Conservation (phyloP, 2,329 filamentous ascomycete genomes). For the Aspergillus neotritici region DNA sequence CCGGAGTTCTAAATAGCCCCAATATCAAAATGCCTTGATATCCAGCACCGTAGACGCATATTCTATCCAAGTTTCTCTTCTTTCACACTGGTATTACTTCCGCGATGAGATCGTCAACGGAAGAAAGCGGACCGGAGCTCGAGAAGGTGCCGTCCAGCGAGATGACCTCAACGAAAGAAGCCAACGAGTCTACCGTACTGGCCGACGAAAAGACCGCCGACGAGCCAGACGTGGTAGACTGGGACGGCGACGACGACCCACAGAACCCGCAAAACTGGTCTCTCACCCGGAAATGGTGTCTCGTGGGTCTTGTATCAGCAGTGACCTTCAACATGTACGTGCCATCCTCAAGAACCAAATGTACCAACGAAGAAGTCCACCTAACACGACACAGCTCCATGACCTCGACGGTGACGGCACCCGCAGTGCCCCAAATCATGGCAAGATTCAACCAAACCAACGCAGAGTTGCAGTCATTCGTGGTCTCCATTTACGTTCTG, state of each 20-base stretch:
- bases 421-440: slow-evolving; percentile 35
- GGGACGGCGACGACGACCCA: slow-evolving; percentile 53
- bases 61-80: too few relatives aligned
- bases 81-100: too few relatives aligned
- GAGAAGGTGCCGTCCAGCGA: not conserved
- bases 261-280: slow-evolving; percentile 57
- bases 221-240: slow-evolving; percentile 50
- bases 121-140: not conserved
- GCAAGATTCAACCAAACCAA: slow-evolving; percentile 41
- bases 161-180: not conserved
- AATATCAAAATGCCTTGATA: too few relatives aligned
- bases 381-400: slow-evolving; percentile 12
- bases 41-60: too few relatives aligned
- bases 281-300: slow-evolving; percentile 33
- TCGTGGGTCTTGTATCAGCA: not conserved
- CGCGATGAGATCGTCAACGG: too few relatives aligned
- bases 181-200: not conserved
- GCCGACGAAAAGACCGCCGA: not conserved
- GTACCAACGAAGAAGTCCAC: not conserved
- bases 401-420: slow-evolving; percentile 39
- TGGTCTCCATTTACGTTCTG: slow-evolving; percentile 56
- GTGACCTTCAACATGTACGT: not conserved
- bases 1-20: too few relatives aligned
- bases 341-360: too few relatives aligned
- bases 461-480: slow-evolving; percentile 44